Evolutionary conservation across 2,329 filamentous ascomycete genomes (phyloP), one percentile per base, ranked within the genome.

Genomic region (Aspergillus alliaceus): DNA sequence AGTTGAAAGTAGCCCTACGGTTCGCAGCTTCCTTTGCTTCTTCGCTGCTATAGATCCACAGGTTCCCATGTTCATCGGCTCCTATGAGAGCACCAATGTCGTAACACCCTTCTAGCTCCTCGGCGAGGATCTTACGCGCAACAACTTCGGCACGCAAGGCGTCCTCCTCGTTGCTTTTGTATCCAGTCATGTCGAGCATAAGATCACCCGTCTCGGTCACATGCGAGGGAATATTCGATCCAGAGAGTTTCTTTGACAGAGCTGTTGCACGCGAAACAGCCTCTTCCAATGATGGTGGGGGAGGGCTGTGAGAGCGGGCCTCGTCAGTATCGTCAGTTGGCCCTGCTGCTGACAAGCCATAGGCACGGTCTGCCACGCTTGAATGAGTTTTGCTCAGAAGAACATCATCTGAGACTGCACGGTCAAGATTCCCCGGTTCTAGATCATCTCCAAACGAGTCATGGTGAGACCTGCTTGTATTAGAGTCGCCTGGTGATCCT

Each of bases 21-120:
- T 88, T 88, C 31, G 93, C 93, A 6, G 90, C 89, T 67, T 95
- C 89, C 70, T 97, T 98, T 24, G 95, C 92, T 69, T 96, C 93
- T 73, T 98, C 93, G 67, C 93, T 98, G 76, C 92, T 95, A 78
- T 99, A 99, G 64, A 99, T 98, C 93, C 95, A 98, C n/a, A 99
- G 82, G 68, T 99, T 99, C 6, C 95, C 95, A 58, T 95, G 87
- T 69, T 96, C 92, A 70, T 99, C 95, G 44, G 95, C 93, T 12
- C 93, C 95, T 66, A 99, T 96, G 29, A 99, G 82, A 2, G 93
- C 89, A 6, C 95, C 95, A 66, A 99, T 96, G 71, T 99, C 95
- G 73, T 97, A 97, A 70, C 93, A 92, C 22, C 93, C 95, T 67
- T 96, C 90, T 14, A 98, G 78, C 75, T 98, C 93, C 70, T 99